Conservation (phyloP, 495 filamentous ascomycete species). For the Zalerion maritima region DNA sequence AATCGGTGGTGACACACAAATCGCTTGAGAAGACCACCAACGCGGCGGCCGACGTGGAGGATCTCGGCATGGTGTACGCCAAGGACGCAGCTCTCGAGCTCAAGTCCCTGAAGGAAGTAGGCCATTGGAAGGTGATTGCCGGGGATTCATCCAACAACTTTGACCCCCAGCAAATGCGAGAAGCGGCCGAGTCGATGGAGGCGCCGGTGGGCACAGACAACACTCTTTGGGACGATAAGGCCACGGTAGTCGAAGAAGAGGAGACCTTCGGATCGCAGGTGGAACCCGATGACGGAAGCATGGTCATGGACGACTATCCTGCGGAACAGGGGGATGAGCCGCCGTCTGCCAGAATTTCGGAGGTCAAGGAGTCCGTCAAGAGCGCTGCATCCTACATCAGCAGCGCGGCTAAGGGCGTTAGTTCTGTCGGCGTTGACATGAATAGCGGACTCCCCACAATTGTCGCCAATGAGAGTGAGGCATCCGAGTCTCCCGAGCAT, state of each 20-base stretch:
- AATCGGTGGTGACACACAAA: constrained; percentile 54
- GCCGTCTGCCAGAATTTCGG: constrained; percentile 7
- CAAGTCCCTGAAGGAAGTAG: constrained; percentile 67
- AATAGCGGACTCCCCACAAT: background rate
- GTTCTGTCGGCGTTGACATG: background rate
- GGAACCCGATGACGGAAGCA: background rate
- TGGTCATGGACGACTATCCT: background rate
- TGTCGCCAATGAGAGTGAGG: background rate
- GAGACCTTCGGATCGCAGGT: too few species aligned
- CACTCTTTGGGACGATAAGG: constrained; percentile 8
- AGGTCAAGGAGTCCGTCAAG: constrained; percentile 7
- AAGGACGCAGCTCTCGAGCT: constrained; percentile 74
- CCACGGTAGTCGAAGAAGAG: constrained; percentile 10
- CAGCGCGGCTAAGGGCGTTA: constrained; percentile 5
- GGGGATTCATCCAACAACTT: constrained; percentile 68
- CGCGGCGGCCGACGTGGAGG: constrained; percentile 54
- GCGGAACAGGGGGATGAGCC: constrained; percentile 10
- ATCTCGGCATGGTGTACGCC: constrained; percentile 64
- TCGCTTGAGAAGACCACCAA: constrained; percentile 55
- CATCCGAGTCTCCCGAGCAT: constrained; percentile 4
- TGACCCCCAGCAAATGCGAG: constrained; percentile 27
- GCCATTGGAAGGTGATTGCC: constrained; percentile 69
- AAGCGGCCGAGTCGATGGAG: constrained; percentile 26
- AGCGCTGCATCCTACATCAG: constrained; percentile 7
- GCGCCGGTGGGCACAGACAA: constrained; percentile 12